Evolutionary conservation across 495 filamentous ascomycete genomes (phyloP).

Genomic region (Aspergillus hancockii): DNA sequence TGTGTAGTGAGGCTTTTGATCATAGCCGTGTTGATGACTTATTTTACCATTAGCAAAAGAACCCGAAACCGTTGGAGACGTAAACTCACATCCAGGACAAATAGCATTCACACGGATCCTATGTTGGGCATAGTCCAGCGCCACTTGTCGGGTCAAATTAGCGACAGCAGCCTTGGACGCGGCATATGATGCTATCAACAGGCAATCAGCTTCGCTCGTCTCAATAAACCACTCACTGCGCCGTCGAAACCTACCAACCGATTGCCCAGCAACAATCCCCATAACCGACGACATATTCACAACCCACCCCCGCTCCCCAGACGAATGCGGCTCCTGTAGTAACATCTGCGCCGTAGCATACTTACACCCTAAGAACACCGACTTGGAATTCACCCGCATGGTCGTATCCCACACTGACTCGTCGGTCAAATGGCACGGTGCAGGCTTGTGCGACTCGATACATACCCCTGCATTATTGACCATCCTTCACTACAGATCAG

Average conservation of each 20-base stretch:
- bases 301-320: conserved; percentile 56
- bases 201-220: too few relatives aligned
- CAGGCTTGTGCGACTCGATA: conserved; percentile 22
- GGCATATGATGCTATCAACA: conserved; percentile 49
- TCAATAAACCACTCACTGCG: background rate
- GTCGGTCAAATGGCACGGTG: conserved; percentile 37
- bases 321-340: conserved; percentile 42
- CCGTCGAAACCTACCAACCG: conserved; percentile 21
- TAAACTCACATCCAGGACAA: conserved; percentile 57
- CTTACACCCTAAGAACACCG: conserved; percentile 53
- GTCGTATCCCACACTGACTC: conserved; percentile 46
- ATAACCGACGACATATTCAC: conserved; percentile 53
- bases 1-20: conserved; percentile 26
- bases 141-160: conserved; percentile 50
- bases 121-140: conserved; percentile 51
- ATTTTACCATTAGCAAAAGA: too few relatives aligned
- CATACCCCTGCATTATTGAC: conserved; percentile 57
- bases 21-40: conserved; percentile 33
- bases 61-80: too few relatives aligned
- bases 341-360: conserved; percentile 54
- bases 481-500: too few relatives aligned
- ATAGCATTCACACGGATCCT: conserved; percentile 57
- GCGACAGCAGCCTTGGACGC: conserved; percentile 55
- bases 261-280: conserved; percentile 39
- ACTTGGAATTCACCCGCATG: conserved; percentile 46